These are phyloP conservation scores for Truncatella angustata DNA, from an alignment of 2,329 filamentous ascomycete genomes.

Conservation along the genomic window DNA sequence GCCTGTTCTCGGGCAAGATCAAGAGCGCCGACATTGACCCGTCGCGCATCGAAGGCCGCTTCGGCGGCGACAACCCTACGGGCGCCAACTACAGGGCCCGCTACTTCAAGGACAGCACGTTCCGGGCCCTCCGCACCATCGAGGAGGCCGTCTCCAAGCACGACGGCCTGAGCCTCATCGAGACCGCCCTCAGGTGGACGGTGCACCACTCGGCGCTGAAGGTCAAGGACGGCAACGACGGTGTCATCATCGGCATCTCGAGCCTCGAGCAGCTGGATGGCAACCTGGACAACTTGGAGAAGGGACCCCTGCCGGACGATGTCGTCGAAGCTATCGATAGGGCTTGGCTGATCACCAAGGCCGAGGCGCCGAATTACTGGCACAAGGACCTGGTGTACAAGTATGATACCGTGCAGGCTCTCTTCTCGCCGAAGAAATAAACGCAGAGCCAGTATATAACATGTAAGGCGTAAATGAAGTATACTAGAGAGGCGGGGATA, in stretches of 20 bases:
- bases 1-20: constrained; percentile 78
- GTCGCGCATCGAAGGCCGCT: constrained; percentile 66
- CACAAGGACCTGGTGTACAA: constrained; percentile 63
- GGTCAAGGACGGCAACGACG: constrained; percentile 53
- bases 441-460: too few species aligned
- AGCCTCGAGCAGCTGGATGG: constrained; percentile 55
- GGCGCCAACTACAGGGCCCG: constrained; percentile 62
- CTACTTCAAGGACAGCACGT: constrained; percentile 68
- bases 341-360: constrained; percentile 72
- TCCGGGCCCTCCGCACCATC: constrained; percentile 64
- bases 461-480: too few species aligned
- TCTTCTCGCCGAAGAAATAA: constrained; percentile 47
- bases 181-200: constrained; percentile 72
- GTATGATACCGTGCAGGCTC: constrained; percentile 60
- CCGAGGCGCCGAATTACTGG: constrained; percentile 51
- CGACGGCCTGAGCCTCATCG: constrained; percentile 61
- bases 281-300: constrained; percentile 58
- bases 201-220: constrained; percentile 66
- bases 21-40: constrained; percentile 56
- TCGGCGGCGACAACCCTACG: constrained; percentile 50
- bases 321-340: constrained; percentile 73
- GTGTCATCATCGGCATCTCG: constrained; percentile 59
- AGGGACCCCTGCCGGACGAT: constrained; percentile 73
- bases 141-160: constrained; percentile 68
- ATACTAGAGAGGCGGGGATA: too few species aligned